Conservation (phyloP, 1,284 basidiomycete species). For the Trametes hirsuta region DNA sequence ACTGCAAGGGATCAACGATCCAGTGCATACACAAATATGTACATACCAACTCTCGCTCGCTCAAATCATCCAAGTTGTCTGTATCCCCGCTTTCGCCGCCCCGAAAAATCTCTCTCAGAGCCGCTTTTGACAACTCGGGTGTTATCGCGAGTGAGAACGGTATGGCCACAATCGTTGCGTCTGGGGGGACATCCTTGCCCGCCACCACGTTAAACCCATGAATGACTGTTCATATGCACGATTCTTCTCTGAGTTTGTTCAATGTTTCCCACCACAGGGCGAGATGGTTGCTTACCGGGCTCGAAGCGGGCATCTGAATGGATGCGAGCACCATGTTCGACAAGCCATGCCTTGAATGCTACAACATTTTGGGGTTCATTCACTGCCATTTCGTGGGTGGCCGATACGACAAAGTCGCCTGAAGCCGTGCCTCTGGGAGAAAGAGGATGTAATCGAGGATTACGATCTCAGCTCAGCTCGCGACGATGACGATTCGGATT, state of each 20-base stretch:
- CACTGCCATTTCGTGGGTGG: too few species aligned
- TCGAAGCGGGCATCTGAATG: constrained; percentile 47
- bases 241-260: constrained; percentile 16
- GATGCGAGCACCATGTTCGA: constrained; percentile 49
- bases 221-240: constrained; percentile 38
- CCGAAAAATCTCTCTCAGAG: constrained; percentile 47
- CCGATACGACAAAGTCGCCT: background rate
- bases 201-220: constrained; percentile 67
- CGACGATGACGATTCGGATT: background rate
- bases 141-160: constrained; percentile 80
- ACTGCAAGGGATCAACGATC: constrained; percentile 45
- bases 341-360: constrained; percentile 53
- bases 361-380: constrained; percentile 16
- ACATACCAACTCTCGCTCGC: constrained; percentile 73
- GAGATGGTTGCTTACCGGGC: constrained; percentile 41
- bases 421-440: background rate
- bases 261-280: constrained; percentile 14
- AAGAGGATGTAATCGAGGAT: background rate
- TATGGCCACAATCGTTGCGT: constrained; percentile 68
- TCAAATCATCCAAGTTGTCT: constrained; percentile 47
- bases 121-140: constrained; percentile 47
- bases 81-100: constrained; percentile 4
- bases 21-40: constrained; percentile 76
- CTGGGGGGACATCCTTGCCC: constrained; percentile 46
- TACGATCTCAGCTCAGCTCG: background rate